Evolutionary conservation across 2,329 filamentous ascomycete genomes (phyloP), one percentile per base, ranked within the genome.

Genomic region (Aspergillus latus): DNA sequence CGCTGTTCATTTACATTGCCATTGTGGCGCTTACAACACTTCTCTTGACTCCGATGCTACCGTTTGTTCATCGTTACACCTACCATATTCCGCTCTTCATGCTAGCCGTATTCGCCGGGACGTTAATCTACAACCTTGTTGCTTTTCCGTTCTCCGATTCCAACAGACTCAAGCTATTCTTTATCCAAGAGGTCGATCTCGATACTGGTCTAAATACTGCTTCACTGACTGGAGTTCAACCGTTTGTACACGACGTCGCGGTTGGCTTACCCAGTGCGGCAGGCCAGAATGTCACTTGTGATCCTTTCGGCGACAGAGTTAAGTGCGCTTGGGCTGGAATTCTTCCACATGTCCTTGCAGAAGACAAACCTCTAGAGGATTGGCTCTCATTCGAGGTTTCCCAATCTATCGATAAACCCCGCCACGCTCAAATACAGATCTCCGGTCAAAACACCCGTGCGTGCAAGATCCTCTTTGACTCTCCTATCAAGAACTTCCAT

Each of bases 131-230:
- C 78, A 96, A 95, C 68, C 82, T 97, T 4, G 76, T 84, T 2
- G 90, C 89, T 1, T 97, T 96, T 72, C 94, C 94, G 0, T 97
- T 97, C 74, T 94, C 90, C 0, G 76, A 83, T 21, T 82, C 85
- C 57, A 89, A 87, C 69, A 84, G 90, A 37, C 85, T 96, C 72
- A 97, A 97, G 73, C 81, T 93, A 47, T 95, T 87, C 73, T 97
- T 97, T 72, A 79, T 89, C 49, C 92, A 99, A 70, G 83, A 84
- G 8, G 79, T 97, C 47, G 84, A 96, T 62, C 82, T 96, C 8
- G 88, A 90, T 62, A 84, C 81, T 3, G 86, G 87, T n/a, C 76
- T 80, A 11, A 90, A 91, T 62, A 78, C 76, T 2, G 88, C 92
- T 40, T 85, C 84, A 34, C 77, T 96, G 7, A 82, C 80, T 0